Evolutionary conservation across 108 stramenopile species (phyloP).

Genomic region (Nannochloropsis gaditana): DNA sequence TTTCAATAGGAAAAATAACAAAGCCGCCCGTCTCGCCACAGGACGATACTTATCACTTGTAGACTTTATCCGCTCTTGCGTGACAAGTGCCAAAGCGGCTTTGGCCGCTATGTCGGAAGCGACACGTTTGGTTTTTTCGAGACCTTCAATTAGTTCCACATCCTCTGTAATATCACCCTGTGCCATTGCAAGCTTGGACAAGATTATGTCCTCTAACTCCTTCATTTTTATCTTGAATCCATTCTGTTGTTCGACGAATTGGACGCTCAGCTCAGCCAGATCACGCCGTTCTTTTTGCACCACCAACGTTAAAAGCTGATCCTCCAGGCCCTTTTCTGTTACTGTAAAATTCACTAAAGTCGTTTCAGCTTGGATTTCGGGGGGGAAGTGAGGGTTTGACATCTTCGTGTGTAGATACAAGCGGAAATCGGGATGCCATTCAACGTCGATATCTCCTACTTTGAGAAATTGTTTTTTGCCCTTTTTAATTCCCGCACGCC

Average conservation of each 20-base stretch:
- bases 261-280: slow-evolving; percentile 59
- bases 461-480: slow-evolving; percentile 63
- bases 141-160: slow-evolving; percentile 64
- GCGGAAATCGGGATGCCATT: slow-evolving; percentile 68
- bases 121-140: slow-evolving; percentile 68
- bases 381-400: slow-evolving; percentile 70
- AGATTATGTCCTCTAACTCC: slow-evolving; percentile 72
- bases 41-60: slow-evolving; percentile 68
- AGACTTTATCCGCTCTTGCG: slow-evolving; percentile 55
- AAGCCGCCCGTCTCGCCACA: slow-evolving; percentile 64
- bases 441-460: slow-evolving; percentile 70
- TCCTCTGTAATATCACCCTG: slow-evolving; percentile 70
- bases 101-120: slow-evolving; percentile 64
- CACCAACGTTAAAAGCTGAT: slow-evolving; percentile 67
- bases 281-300: slow-evolving; percentile 69
- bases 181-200: slow-evolving; percentile 64
- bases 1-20: slow-evolving; percentile 75
- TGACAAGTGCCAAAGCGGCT: slow-evolving; percentile 56
- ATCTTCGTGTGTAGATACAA: slow-evolving; percentile 73
- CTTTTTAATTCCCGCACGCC: slow-evolving; percentile 66
- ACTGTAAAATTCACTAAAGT: slow-evolving; percentile 75
- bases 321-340: slow-evolving; percentile 65
- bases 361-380: slow-evolving; percentile 74
- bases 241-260: slow-evolving; percentile 66
- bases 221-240: slow-evolving; percentile 73